Evolutionary conservation across 2,329 filamentous ascomycete genomes (phyloP).

Genomic region (Penicillium psychrosexuale): DNA sequence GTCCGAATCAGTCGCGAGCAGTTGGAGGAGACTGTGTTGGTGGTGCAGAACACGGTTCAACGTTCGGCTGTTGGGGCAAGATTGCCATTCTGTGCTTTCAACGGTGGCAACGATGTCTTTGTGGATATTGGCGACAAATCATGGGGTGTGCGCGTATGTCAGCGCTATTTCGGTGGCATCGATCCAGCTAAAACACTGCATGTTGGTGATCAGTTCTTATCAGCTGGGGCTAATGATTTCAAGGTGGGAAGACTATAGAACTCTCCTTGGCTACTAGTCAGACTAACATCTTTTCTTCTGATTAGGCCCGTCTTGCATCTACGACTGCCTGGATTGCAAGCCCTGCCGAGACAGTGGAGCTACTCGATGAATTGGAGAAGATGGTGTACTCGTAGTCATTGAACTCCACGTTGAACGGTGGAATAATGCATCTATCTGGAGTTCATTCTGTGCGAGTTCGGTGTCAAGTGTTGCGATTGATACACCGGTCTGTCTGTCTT

Average conservation of each 20-base stretch:
- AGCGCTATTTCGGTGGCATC: conserved; percentile 80
- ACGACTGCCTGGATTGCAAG: conserved; percentile 97
- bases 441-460: background rate
- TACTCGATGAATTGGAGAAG: conserved; percentile 70
- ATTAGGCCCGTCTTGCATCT: conserved; percentile 72
- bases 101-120: conserved; percentile 94
- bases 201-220: conserved; percentile 93
- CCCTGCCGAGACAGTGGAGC: conserved; percentile 81
- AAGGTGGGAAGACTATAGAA: conserved; percentile 55
- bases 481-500: too few species aligned
- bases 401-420: background rate
- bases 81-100: conserved; percentile 95
- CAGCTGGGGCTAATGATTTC: conserved; percentile 94
- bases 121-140: conserved; percentile 98
- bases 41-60: conserved; percentile 89
- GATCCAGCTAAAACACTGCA: conserved; percentile 78
- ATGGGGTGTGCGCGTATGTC: conserved; percentile 90
- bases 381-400: conserved; percentile 1
- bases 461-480: background rate
- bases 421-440: background rate
- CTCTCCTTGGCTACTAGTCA: background rate
- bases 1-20: conserved; percentile 78
- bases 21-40: conserved; percentile 91
- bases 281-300: background rate
- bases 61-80: conserved; percentile 65